phyloP scores from a whole-genome alignment of 2,329 filamentous ascomycete genomes.

The Penicillium hesseltinei region DNA sequence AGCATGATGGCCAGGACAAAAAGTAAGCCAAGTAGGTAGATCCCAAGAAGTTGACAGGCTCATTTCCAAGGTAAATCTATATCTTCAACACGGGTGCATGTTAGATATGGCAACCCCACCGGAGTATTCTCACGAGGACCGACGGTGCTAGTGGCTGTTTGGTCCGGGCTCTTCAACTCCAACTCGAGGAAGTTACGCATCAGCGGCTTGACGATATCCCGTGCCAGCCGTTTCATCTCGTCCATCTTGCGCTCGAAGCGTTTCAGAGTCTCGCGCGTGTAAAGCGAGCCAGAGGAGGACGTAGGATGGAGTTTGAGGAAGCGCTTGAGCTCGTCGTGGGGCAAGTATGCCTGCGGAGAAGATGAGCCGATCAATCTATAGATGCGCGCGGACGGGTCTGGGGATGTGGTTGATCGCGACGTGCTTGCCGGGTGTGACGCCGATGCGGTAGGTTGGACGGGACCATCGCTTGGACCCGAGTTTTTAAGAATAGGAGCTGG shows the following conservation, averaged over 20 bases:
- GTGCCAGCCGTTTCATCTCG: conserved; percentile 80
- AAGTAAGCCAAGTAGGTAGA: neutral
- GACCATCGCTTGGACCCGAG: neutral
- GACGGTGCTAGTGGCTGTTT: conserved; percentile 15
- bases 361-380: conserved; percentile 73
- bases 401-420: conserved; percentile 24
- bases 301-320: conserved; percentile 77
- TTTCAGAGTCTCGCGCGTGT: conserved; percentile 80
- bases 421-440: conserved; percentile 17
- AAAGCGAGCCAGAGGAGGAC: conserved; percentile 58
- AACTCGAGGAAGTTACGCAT: conserved; percentile 84
- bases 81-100: conserved; percentile 62
- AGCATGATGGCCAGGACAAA: neutral
- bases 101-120: conserved; percentile 59
- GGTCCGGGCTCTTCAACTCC: conserved; percentile 55
- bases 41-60: neutral
- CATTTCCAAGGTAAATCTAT: conserved; percentile 63
- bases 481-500: conserved; percentile 52
- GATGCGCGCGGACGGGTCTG: conserved; percentile 59
- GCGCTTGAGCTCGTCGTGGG: conserved; percentile 83
- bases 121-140: conserved; percentile 39
- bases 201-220: conserved; percentile 77
- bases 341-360: conserved; percentile 63
- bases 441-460: conserved; percentile 10
- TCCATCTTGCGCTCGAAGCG: conserved; percentile 84